Conservation (phyloP, 495 filamentous ascomycete genomes). For the Podospora conica region DNA sequence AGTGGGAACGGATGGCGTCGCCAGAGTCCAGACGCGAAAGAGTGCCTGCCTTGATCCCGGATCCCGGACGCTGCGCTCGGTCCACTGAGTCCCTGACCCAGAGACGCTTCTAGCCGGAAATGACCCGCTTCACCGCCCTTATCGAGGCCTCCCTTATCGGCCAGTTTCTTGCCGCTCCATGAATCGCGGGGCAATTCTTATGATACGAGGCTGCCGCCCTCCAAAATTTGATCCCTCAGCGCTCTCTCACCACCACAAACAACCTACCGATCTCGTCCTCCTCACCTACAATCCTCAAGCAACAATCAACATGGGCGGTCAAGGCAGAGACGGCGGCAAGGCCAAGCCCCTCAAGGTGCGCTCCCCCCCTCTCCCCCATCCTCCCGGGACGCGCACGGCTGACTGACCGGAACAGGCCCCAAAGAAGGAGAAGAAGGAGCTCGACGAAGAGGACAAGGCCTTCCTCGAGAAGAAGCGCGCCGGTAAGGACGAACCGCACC, state of each 20-base stretch:
- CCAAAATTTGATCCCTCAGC: slow-evolving; percentile 12
- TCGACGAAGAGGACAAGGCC: slow-evolving; percentile 72
- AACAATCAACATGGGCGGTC: slow-evolving; percentile 53
- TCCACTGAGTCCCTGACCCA: background rate
- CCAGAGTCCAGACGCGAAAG: background rate
- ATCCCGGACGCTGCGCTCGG: background rate
- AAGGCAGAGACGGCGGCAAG: slow-evolving; percentile 73
- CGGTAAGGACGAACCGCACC: slow-evolving; percentile 43
- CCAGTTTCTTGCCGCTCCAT: background rate
- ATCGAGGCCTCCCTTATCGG: slow-evolving; percentile 1
- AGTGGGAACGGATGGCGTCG: background rate
- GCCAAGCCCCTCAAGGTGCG: slow-evolving; percentile 70
- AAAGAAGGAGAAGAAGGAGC: slow-evolving; percentile 69
- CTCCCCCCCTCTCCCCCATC: background rate
- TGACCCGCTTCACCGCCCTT: slow-evolving; percentile 6
- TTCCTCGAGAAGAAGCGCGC: slow-evolving; percentile 68
- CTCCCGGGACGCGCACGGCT: background rate
- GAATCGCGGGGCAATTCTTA: slow-evolving; percentile 14
- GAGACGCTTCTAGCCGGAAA: background rate
- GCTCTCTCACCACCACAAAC: background rate
- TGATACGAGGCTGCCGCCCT: background rate
- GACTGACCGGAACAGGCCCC: slow-evolving; percentile 35
- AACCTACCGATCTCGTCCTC: background rate
- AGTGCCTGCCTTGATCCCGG: background rate
- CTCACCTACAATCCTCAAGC: background rate